A percentile compares a stretch with the other conserved stretches of the same genome.
Evolutionary conservation across 208 protist genomes (phyloP).

Genomic region (Wallacemonas rigidus): DNA sequence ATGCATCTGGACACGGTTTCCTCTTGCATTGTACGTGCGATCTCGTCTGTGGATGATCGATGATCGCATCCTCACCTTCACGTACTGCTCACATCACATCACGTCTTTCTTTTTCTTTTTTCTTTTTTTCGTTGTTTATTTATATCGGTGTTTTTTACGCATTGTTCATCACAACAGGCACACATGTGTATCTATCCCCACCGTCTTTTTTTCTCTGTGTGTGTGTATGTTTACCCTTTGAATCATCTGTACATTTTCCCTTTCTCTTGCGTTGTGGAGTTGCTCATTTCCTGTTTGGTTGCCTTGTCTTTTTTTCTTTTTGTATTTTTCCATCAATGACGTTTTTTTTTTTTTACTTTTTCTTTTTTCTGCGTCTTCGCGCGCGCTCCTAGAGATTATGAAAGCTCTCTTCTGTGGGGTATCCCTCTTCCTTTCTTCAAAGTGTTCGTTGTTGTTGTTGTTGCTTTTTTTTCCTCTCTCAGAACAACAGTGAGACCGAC

Average conservation of each 20-base stretch:
- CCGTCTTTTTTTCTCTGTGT: conserved; percentile 2
- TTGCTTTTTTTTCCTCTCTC: neutral
- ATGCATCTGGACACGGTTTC: no score
- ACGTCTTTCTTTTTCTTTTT: conserved; percentile 12
- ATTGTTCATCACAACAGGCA: no score
- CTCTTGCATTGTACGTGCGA: no score
- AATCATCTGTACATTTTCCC: neutral
- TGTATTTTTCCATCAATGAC: conserved; percentile 4
- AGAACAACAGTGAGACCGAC: no score
- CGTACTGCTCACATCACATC: neutral
- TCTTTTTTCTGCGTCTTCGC: conserved; percentile 12
- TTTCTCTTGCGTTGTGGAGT: conserved; percentile 4
- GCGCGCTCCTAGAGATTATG: no score
- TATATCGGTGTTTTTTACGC: neutral
- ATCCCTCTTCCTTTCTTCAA: conserved; percentile 15
- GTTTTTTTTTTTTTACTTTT: conserved; percentile 6
- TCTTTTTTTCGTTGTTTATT: conserved; percentile 5
- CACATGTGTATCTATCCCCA: no score
- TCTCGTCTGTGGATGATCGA: no score
- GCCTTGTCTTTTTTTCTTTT: neutral
- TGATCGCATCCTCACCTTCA: neutral
- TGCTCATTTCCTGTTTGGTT: conserved; percentile 11
- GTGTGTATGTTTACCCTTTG: conserved; percentile 20
- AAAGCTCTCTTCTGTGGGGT: neutral
- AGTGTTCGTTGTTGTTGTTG: conserved; percentile 1